These are phyloP conservation scores for Aspergillus nidulans DNA, from an alignment of 495 filamentous ascomycete genomes.

Conservation along the genomic window DNA sequence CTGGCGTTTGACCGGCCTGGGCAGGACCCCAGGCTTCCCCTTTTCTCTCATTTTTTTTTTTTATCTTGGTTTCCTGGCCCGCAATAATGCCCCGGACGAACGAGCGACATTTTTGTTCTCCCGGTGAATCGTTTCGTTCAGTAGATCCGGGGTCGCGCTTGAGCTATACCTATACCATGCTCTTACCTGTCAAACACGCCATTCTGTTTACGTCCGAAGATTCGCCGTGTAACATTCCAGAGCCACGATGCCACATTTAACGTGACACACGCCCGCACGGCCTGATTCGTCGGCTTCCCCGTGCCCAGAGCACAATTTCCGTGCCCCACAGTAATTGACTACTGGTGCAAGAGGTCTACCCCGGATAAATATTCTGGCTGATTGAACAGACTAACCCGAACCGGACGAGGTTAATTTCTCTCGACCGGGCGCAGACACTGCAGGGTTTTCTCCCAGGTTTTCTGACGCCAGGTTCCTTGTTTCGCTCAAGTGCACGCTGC, in stretches of 20 bases:
- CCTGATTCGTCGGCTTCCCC: not conserved
- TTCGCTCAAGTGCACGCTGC: not conserved
- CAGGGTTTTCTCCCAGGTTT: too few relatives aligned
- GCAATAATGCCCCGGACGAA: not conserved
- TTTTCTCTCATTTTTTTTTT: too few relatives aligned
- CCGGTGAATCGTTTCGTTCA: not conserved
- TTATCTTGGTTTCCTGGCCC: too few relatives aligned
- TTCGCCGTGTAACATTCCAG: not conserved
- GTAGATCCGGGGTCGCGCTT: not conserved
- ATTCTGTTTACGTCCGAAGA: not conserved
- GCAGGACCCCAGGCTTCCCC: too few relatives aligned
- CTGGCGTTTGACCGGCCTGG: too few relatives aligned
- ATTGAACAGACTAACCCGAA: too few relatives aligned
- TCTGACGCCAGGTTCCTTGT: not conserved
- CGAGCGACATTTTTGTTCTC: not conserved
- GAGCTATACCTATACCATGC: not conserved
- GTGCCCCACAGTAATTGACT: not conserved
- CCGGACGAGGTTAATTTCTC: too few relatives aligned
- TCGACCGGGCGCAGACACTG: too few relatives aligned
- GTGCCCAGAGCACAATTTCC: not conserved
- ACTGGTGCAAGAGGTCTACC: not conserved
- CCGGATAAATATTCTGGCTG: not conserved
- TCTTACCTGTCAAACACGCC: too few relatives aligned
- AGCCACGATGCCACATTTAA: not conserved
- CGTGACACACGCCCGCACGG: not conserved